Base-by-base conservation (phyloP, 768 basidiomycete species). In the Pulveroboletus sp. region DNA sequence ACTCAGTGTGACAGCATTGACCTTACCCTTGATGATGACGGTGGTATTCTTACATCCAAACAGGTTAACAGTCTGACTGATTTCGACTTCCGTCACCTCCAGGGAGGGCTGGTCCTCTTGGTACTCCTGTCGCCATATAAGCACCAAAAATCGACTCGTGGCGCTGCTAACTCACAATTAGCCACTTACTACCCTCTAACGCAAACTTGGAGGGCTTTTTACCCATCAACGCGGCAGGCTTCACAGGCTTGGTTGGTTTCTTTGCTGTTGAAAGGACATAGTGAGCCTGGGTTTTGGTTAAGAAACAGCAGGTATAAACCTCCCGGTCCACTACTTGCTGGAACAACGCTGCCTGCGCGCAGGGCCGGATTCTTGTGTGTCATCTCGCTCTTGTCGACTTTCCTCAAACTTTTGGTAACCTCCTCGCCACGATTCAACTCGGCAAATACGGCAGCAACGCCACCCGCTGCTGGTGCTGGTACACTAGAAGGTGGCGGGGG, bases 361-460 rank as follows among this genome's bases (percentile, higher is more conserved):
- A 99, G 71, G 9, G 83, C 79, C 0, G 96, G 95, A 62, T 99
- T 98, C 77, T 99, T 98, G 75, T 99, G 96, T 4, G 93, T 97
- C 93, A 95, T 94, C 68, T 97, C 87, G 55, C 89, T 93, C 74
- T 84, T 87, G 64, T 93, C 90, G 27, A 99, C 96, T 67, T 96
- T 97, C 57, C 87, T 84, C 59, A 99, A 68, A 10, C 89, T 84
- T 63, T 88, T 89, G 6, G 95, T 98, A 31, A 99, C 85, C 5
- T 86, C 84, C 54, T 84, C 89, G 1, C 95, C 94, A 37, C 86
- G 80, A 63, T 97, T 97, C 40, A 99, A 71, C 47, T 92, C 81
- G 2, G 93, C 91, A 49, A 99, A 94, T 24, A 99, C 88, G 5
- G 89, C 88, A 10, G 82, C 82, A 14, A 78, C 76, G 11, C 86